Evolutionary conservation across 768 basidiomycete genomes (phyloP).

Genomic region (Sarcomyxa edulis): DNA sequence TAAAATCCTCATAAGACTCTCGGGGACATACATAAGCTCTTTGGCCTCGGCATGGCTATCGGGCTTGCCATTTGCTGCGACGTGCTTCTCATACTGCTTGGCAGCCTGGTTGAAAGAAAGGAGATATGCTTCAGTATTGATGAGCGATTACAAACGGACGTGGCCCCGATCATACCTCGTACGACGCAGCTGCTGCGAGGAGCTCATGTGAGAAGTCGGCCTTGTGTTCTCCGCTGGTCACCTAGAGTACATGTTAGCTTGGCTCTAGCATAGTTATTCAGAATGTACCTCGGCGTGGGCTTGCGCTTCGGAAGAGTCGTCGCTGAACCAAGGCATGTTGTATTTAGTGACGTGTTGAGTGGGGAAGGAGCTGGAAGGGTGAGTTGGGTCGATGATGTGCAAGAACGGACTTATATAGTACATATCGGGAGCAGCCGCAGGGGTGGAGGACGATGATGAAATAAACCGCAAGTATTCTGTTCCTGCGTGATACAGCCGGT

Average conservation of each 20-base stretch:
- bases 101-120: too few relatives aligned
- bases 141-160: neutral
- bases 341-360: conserved; percentile 1
- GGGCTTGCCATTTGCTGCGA: conserved; percentile 34
- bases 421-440: too few relatives aligned
- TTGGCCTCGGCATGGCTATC: conserved; percentile 40
- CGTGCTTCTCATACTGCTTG: conserved; percentile 46
- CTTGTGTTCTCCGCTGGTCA: conserved; percentile 36
- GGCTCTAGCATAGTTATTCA: neutral
- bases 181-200: conserved; percentile 50
- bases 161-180: conserved; percentile 30
- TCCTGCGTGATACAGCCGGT: too few relatives aligned
- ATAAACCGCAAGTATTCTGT: too few relatives aligned
- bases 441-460: too few relatives aligned
- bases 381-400: neutral
- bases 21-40: conserved; percentile 28
- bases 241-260: conserved; percentile 16
- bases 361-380: conserved; percentile 2
- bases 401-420: neutral
- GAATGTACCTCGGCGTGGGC: conserved; percentile 14
- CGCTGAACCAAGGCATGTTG: conserved; percentile 14
- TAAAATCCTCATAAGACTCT: neutral
- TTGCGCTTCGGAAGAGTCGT: conserved; percentile 14
- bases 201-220: conserved; percentile 48
- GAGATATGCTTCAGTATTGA: conserved; percentile 3